A percentile compares a stretch with the other conserved stretches of the same genome.
These are phyloP conservation scores for Collybiopsis confluens DNA, from an alignment of 768 basidiomycete species.

Conservation along the genomic window DNA sequence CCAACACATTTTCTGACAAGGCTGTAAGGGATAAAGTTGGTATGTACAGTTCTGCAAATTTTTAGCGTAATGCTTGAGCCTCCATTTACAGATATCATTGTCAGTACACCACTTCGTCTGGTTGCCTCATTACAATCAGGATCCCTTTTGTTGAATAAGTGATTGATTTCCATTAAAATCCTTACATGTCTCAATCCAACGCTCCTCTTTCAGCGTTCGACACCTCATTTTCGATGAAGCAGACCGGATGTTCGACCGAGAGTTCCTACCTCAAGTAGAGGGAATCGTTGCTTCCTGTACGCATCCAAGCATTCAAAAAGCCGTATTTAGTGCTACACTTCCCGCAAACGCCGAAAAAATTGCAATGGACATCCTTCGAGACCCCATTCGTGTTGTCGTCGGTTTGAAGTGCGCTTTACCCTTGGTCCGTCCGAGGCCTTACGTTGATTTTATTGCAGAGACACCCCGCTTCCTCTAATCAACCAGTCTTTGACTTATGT, in stretches of 20 bases:
- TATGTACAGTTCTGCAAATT: conserved; percentile 28
- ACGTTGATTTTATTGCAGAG: conserved; percentile 42
- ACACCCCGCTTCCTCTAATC: conserved; percentile 91
- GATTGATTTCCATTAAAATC: conserved; percentile 23
- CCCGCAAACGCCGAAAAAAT: conserved; percentile 85
- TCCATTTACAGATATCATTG: conserved; percentile 65
- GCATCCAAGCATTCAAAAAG: conserved; percentile 68
- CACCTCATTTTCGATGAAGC: conserved; percentile 89
- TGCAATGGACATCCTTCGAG: conserved; percentile 77
- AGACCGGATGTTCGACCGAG: conserved; percentile 83
- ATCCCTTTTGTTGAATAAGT: conserved; percentile 70
- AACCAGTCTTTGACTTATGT: conserved; percentile 87
- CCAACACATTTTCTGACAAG: conserved; percentile 73
- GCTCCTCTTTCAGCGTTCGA: conserved; percentile 53
- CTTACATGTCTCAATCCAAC: neutral
- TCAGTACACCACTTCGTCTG: conserved; percentile 88
- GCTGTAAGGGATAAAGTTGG: conserved; percentile 72
- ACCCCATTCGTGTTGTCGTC: conserved; percentile 92
- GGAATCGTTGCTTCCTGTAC: conserved; percentile 82
- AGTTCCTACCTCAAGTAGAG: conserved; percentile 85
- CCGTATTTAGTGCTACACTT: conserved; percentile 92
- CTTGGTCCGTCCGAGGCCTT: too few relatives aligned
- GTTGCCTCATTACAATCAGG: conserved; percentile 75
- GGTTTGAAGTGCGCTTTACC: conserved; percentile 76
- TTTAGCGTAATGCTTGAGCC: neutral